Evolutionary conservation across 768 basidiomycete species (phyloP).

Genomic region (Auriculariales sp.): DNA sequence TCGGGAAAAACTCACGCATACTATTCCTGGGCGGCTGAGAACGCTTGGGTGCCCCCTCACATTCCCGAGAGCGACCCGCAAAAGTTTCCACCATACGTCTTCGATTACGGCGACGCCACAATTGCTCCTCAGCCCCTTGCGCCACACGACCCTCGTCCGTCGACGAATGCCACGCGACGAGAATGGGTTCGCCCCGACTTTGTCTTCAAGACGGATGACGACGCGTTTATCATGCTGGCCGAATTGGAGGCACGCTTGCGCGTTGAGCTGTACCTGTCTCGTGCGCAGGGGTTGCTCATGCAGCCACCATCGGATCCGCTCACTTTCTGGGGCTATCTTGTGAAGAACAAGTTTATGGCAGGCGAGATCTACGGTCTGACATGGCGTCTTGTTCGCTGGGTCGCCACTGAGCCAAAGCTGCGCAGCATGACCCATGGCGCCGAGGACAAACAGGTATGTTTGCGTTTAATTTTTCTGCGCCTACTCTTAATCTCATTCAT

Average conservation of each 20-base stretch:
- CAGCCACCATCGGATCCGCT: slow-evolving; percentile 40
- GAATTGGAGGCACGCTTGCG: slow-evolving; percentile 86
- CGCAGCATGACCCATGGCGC: slow-evolving; percentile 59
- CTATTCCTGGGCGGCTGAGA: slow-evolving; percentile 84
- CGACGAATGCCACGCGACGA: slow-evolving; percentile 34
- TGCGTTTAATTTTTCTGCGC: not conserved
- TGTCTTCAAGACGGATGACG: slow-evolving; percentile 89
- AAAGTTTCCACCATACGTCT: slow-evolving; percentile 25
- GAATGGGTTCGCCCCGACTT: slow-evolving; percentile 84
- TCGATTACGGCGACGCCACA: slow-evolving; percentile 54
- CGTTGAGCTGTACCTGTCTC: slow-evolving; percentile 46
- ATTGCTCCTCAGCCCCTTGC: slow-evolving; percentile 45
- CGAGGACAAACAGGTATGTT: slow-evolving; percentile 66
- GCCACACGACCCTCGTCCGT: slow-evolving; percentile 52
- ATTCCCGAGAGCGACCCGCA: slow-evolving; percentile 34
- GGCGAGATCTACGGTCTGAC: slow-evolving; percentile 88
- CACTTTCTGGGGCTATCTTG: slow-evolving; percentile 81
- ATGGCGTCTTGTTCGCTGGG: slow-evolving; percentile 77
- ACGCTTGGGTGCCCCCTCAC: slow-evolving; percentile 77
- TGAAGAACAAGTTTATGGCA: slow-evolving; percentile 89
- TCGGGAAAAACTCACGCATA: slow-evolving; percentile 82
- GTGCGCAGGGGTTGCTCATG: slow-evolving; percentile 14
- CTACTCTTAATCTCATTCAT: not conserved
- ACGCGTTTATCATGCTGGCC: slow-evolving; percentile 87
- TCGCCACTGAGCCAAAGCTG: slow-evolving; percentile 58